Base-by-base conservation (phyloP, 208 protist species). In the Leishmania amazonensis region DNA sequence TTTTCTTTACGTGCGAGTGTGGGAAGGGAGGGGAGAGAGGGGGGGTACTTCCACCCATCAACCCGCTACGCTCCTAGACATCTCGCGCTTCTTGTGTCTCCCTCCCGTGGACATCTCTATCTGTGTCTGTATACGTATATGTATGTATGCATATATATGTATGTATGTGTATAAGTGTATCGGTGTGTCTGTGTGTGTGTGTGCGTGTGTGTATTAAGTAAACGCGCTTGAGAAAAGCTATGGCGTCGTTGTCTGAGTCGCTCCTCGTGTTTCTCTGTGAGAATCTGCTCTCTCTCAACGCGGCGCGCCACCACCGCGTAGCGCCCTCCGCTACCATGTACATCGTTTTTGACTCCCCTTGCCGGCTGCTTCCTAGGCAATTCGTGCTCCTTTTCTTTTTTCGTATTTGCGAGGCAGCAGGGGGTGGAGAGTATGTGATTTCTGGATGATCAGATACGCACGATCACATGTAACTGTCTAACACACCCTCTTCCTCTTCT, bases 261-360 rank as follows among this genome's bases (percentile, higher is more conserved):
- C 77, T 76, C 65, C 42, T 45, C 51, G 72, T 75, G 1, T 35
- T 54, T 38, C 57, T 76, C 51, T 76, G 67, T 75, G 57, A 45
- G 15, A 19, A 0, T 47, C 51, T 58, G 31, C 31, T 19, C 70
- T 74, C 70, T 74, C 28, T 9, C 28, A 15, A 47, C 38, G 70
- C 21, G 70, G 19, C 2, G 21, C 68, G 1, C 19, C 24, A 24
- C 31, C 62, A 68, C 28, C 45, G 15, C 70, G 45, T 28, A 35
- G 11, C 28, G 0, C 28, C 38, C 19, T 3, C 17, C 13, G 21
- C 70, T 35, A 4, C 31, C 28, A 45, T 28, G 54, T 31, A 24
- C 51, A 65, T 84, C 21, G 2, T 70, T 58, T 13, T 28, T 1
- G 24, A 40, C 8, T 0, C 76, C 38, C 45, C 38, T 74, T 74